Percentiles rank a stretch among this genome's conserved stretches.
Evolutionary conservation across 805 yeast genomes (phyloP).

Genomic region (Wickerhamomyces sydowiorum): DNA sequence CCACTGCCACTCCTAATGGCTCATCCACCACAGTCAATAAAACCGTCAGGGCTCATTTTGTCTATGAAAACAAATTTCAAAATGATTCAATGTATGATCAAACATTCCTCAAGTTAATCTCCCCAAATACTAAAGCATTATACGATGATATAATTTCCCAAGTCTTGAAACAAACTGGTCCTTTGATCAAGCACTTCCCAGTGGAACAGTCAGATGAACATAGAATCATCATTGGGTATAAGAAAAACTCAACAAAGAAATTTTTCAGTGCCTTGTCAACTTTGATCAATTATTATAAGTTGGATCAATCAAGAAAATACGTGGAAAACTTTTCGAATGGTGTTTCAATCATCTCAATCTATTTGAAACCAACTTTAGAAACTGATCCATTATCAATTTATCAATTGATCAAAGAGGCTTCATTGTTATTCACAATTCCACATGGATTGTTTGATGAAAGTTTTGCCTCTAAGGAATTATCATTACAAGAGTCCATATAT

Average conservation of each 20-base stretch:
- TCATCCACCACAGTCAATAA: constrained; percentile 29
- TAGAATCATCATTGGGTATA: constrained; percentile 83
- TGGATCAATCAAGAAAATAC: constrained; percentile 81
- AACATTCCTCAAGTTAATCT: constrained; percentile 71
- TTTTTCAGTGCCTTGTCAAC: constrained; percentile 84
- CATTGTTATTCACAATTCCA: constrained; percentile 87
- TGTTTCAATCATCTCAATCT: constrained; percentile 78
- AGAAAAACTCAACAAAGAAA: constrained; percentile 76
- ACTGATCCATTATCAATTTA: constrained; percentile 61
- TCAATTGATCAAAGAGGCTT: constrained; percentile 92
- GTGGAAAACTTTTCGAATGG: constrained; percentile 93
- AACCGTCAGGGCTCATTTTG: constrained; percentile 69
- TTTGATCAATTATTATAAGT: constrained; percentile 82
- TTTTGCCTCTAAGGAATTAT: constrained; percentile 70
- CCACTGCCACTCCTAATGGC: constrained; percentile 6
- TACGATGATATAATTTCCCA: constrained; percentile 68
- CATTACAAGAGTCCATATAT: constrained; percentile 90
- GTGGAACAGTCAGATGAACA: constrained; percentile 77
- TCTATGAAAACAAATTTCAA: constrained; percentile 64
- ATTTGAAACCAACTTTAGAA: constrained; percentile 59
- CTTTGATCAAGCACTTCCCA: constrained; percentile 84
- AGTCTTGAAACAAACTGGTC: constrained; percentile 77
- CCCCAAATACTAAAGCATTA: constrained; percentile 70
- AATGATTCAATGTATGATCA: constrained; percentile 62
- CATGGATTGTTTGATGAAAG: constrained; percentile 71